A percentile compares a stretch with the other conserved stretches of the same genome.
Evolutionary conservation across 1,284 basidiomycete species (phyloP).

Genomic region (Malassezia psittaci): DNA sequence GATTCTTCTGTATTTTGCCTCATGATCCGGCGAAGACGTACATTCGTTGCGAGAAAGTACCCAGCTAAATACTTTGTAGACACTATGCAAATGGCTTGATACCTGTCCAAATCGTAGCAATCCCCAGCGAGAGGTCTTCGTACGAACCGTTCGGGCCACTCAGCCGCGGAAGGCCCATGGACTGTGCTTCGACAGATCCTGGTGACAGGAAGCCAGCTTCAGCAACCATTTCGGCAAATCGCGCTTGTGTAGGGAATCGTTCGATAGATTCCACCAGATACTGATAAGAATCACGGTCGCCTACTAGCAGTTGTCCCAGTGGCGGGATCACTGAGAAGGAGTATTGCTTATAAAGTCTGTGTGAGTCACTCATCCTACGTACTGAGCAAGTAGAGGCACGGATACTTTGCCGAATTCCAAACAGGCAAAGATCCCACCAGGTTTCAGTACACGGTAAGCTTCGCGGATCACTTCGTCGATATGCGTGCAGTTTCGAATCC

Average conservation of each 20-base stretch:
- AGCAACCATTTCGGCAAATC: constrained; percentile 71
- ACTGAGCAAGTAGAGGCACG: constrained; percentile 78
- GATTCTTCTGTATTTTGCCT: constrained; percentile 18
- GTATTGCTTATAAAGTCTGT: constrained; percentile 82
- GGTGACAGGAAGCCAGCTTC: constrained; percentile 49
- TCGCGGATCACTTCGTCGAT: constrained; percentile 77
- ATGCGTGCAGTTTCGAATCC: constrained; percentile 94
- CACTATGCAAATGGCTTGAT: constrained; percentile 18
- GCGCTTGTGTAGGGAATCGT: constrained; percentile 76
- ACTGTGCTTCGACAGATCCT: constrained; percentile 30
- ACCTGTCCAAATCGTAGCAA: constrained; percentile 44
- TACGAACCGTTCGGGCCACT: constrained; percentile 34
- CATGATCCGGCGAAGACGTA: constrained; percentile 17
- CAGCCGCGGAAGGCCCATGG: constrained; percentile 30
- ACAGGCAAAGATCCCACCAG: constrained; percentile 88
- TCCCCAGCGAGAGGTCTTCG: constrained; percentile 44
- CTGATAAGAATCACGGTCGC: constrained; percentile 79
- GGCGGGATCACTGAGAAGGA: constrained; percentile 93
- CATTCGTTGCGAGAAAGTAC: constrained; percentile 16
- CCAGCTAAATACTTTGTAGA: constrained; percentile 1
- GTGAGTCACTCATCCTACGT: constrained; percentile 42
- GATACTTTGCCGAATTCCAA: constrained; percentile 92
- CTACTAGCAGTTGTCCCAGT: constrained; percentile 86
- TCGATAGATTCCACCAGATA: constrained; percentile 97
- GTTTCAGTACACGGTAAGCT: constrained; percentile 87